Evolutionary conservation across 306 rosid genomes (phyloP).

Genomic region (Oxytropis ochrocephala): DNA sequence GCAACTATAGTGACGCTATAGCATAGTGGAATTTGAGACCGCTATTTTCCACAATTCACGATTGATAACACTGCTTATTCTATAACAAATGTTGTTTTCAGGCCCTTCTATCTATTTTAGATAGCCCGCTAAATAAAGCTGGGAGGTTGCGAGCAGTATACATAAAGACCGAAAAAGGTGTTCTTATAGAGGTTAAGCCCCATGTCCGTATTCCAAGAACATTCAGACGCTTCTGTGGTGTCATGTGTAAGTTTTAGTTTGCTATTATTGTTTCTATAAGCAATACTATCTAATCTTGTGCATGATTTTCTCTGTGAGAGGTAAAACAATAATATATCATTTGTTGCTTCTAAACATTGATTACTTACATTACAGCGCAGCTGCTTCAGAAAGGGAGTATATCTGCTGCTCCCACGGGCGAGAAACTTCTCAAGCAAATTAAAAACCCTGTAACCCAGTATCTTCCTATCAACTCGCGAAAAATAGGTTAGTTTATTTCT

Average conservation of each 20-base stretch:
- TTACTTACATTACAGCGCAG: conserved; percentile 63
- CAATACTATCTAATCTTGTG: not conserved
- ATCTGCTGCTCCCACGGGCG: conserved; percentile 66
- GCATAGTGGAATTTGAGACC: no score
- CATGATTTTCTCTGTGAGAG: not conserved
- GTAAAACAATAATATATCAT: not conserved
- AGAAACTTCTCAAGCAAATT: conserved; percentile 58
- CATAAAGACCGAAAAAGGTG: conserved; percentile 72
- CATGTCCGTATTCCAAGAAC: conserved; percentile 82
- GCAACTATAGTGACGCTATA: no score
- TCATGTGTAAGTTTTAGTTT: conserved; percentile 63
- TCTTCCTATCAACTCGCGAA: conserved; percentile 60
- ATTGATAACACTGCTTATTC: not conserved
- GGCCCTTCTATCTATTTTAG: conserved; percentile 76
- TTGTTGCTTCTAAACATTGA: conserved; percentile 7
- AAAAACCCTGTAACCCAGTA: conserved; percentile 84
- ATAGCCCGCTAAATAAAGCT: conserved; percentile 78
- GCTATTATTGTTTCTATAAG: not conserved
- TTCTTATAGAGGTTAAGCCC: conserved; percentile 77
- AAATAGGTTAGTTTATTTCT: conserved; percentile 50
- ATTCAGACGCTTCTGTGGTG: conserved; percentile 71
- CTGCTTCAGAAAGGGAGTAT: conserved; percentile 81
- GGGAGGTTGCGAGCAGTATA: conserved; percentile 74
- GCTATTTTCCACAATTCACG: no score
- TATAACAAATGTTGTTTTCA: conserved; percentile 16